phyloP scores from a whole-genome alignment of 2,329 filamentous ascomycete genomes.

The Bretziella fagacearum region DNA sequence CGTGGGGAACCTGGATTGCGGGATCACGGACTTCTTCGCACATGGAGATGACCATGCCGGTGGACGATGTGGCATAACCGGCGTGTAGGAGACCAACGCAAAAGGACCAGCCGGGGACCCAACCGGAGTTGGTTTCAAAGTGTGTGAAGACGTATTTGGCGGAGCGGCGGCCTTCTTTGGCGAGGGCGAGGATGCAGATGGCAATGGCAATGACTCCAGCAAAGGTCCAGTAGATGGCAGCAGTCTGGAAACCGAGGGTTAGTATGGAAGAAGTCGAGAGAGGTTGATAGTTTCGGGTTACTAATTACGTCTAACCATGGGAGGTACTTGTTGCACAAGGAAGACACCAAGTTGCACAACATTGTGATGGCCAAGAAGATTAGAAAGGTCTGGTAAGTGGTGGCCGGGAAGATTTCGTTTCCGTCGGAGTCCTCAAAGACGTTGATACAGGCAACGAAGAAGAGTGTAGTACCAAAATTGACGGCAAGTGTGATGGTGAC shows the following conservation, averaged over 20 bases:
- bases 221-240: conserved; percentile 61
- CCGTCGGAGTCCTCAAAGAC: conserved; percentile 33
- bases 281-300: background rate
- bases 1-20: conserved; percentile 51
- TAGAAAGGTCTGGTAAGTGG: conserved; percentile 49
- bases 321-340: conserved; percentile 49
- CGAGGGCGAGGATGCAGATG: conserved; percentile 44
- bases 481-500: conserved; percentile 71
- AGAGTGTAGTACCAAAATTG: conserved; percentile 60
- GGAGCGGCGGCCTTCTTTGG: conserved; percentile 47
- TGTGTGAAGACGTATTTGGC: conserved; percentile 49
- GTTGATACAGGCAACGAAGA: conserved; percentile 38
- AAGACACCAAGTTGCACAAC: conserved; percentile 46
- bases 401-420: conserved; percentile 28
- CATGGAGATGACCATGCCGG: conserved; percentile 69
- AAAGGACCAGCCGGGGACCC: conserved; percentile 56
- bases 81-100: conserved; percentile 55
- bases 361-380: conserved; percentile 55
- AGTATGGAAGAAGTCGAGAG: background rate
- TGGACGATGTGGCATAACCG: conserved; percentile 57
- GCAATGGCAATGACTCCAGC: conserved; percentile 50
- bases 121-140: conserved; percentile 53
- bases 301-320: conserved; percentile 50
- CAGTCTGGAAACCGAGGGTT: conserved; percentile 33
- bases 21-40: conserved; percentile 55